phyloP scores from a whole-genome alignment of 2,329 filamentous ascomycete species.

The Remersonia thermophila region DNA sequence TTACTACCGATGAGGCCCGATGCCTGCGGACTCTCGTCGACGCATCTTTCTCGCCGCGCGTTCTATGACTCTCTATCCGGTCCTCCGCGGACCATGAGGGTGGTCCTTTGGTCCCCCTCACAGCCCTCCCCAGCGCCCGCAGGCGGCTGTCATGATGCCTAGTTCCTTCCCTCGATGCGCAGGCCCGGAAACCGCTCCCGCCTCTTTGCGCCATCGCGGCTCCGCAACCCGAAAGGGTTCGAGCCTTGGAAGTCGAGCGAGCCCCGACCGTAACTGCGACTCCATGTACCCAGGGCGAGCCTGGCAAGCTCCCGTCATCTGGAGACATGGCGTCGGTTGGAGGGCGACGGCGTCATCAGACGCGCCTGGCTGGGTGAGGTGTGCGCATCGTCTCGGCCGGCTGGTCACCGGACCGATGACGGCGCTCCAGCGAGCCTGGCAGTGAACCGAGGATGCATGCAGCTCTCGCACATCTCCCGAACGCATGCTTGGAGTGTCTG shows the following conservation, averaged over 20 bases:
- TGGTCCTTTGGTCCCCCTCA: no score
- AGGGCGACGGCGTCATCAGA: slow-evolving; percentile 12
- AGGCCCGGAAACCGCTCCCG: slow-evolving; percentile 1
- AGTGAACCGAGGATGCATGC: slow-evolving; percentile 15
- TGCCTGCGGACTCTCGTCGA: slow-evolving; percentile 61
- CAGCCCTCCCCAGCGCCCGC: slow-evolving; percentile 6
- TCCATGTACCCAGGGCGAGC: slow-evolving; percentile 12
- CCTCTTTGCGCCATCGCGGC: slow-evolving; percentile 6
- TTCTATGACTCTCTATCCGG: slow-evolving; percentile 18
- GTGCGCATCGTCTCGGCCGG: slow-evolving; percentile 12
- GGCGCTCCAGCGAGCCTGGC: slow-evolving; percentile 16
- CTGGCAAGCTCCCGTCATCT: slow-evolving; percentile 19
- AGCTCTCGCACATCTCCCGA: slow-evolving; percentile 1
- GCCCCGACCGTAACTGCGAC: slow-evolving; percentile 12
- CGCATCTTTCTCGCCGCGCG: slow-evolving; percentile 29
- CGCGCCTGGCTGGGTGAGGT: slow-evolving; percentile 12
- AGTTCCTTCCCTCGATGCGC: slow-evolving; percentile 15
- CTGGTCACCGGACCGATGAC: slow-evolving; percentile 18
- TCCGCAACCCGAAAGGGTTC: slow-evolving; percentile 1
- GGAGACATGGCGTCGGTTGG: slow-evolving; percentile 8
- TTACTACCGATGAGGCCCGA: slow-evolving; percentile 81
- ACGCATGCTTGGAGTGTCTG: slow-evolving; percentile 4
- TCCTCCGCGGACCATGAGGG: slow-evolving; percentile 15
- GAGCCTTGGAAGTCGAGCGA: slow-evolving; percentile 15
- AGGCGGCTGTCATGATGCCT: slow-evolving; percentile 13